These are phyloP conservation scores for Aspergillus ostianus DNA, from an alignment of 495 filamentous ascomycete species.

Conservation along the genomic window DNA sequence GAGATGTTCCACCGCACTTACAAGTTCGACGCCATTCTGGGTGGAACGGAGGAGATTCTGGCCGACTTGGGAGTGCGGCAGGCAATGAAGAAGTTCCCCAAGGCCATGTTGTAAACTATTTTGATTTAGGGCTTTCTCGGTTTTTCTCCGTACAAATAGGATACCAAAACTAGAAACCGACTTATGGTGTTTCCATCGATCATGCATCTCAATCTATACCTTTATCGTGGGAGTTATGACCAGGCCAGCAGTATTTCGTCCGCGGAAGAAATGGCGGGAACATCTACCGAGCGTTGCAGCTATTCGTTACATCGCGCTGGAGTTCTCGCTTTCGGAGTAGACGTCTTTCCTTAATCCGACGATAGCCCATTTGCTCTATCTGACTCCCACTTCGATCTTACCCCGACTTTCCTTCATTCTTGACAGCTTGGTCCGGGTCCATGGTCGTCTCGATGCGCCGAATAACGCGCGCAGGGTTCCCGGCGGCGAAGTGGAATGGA, in stretches of 20 bases:
- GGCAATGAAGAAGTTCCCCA: constrained; percentile 79
- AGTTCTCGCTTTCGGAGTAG: no score
- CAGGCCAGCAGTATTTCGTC: no score
- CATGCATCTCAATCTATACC: background rate
- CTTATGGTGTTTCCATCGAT: background rate
- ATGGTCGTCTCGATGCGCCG: constrained; percentile 40
- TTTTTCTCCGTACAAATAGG: background rate
- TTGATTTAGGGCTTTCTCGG: background rate
- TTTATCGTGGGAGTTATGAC: no score
- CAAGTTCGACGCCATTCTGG: constrained; percentile 87
- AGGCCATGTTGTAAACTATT: constrained; percentile 65
- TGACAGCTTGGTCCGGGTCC: constrained; percentile 15
- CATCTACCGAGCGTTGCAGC: no score
- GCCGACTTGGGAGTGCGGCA: constrained; percentile 80
- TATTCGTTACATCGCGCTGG: no score
- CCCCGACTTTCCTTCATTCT: background rate
- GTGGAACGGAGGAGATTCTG: constrained; percentile 81
- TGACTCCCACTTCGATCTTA: background rate
- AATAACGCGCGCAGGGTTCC: constrained; percentile 63
- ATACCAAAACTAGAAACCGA: constrained; percentile 4
- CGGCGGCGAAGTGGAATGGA: constrained; percentile 54
- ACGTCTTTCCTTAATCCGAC: no score
- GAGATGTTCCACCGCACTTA: constrained; percentile 83
- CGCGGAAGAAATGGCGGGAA: no score
- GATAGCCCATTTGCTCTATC: background rate